Base-by-base conservation (phyloP, 2,329 filamentous ascomycete species). In the Penicillium sp. region DNA sequence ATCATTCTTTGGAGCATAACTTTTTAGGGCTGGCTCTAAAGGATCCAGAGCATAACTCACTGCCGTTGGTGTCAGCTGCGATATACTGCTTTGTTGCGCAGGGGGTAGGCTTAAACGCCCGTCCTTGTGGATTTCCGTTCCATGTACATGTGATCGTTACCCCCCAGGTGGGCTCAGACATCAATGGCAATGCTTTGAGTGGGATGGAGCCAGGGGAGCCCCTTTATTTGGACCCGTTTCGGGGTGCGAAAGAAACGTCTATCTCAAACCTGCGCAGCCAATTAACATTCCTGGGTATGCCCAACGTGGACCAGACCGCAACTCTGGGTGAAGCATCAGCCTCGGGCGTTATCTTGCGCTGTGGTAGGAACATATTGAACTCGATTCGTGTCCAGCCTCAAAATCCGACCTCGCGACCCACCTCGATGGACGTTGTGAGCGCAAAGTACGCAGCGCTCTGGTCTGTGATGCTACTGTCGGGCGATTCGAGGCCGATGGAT, bases 151-250 rank as follows among this genome's bases (percentile, higher is more conserved):
- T 86, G 19, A 86, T 95, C 52, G 85, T 97, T 13, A 81, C 84
- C 50, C 83, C 89, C 6, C 81, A 83, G 0, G 71, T 77, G 0
- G 85, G 85, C 2, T 73, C 83, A 65, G 85, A 86, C 33, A 75
- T 92, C 50, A 84, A 91, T 69, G 85, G 74, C 54, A 66, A 75
- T 58, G 46, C 61, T 45, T 56, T 74, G 13, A 56, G 51, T 17
- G 43, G 40, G 21, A 50, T 57, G 29, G 53, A 55, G 15, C 56
- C 42, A 23, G 73, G 73, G 8, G 79, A 82, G 58, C 78, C 81
- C 47, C 93, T 96, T 84, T 95, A 91, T 70, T 81, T 97, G 63
- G 91, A 96, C 68, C 92, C 93, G 0, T 96, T 90, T 73, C 84
- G 85, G 29, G 86, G 84, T 3, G 82, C 86, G 35, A 75, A 83